Evolutionary conservation across 2,329 filamentous ascomycete genomes (phyloP), one percentile per base, ranked within the genome.

Genomic region (Pyrenophora teres): DNA sequence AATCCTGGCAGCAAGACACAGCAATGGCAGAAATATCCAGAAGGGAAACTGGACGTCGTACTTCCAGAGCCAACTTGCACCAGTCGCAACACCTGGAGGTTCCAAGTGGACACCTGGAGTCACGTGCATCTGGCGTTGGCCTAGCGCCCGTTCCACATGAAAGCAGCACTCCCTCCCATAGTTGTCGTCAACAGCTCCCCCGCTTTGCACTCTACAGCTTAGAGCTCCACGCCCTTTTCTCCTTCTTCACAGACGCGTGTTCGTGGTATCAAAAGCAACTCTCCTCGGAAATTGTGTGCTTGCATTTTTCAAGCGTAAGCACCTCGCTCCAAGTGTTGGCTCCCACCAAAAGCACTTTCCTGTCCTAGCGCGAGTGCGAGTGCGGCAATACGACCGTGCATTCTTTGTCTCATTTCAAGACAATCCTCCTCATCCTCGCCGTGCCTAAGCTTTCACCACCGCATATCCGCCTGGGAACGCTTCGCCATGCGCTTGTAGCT

Each of bases 41-140:
- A 23, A 18, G 19, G 19, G 27, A 41, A 32, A 37, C 19, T 42
- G 39, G 46, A 40, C 27, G 47, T 40, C 42, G 48, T 54, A 49
- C 42, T 47, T 51, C 44, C 31, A 46, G 32, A 49, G 36, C 41
- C 52, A 44, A 15, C 13, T 40, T 40, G 36, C 50, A 43, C 57
- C 52, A 51, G 60, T 60, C 55, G 61, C 57, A 61, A 59, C 60
- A 62, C 52, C 50, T 60, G 56, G 57, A 57, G 57, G 59, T 60
- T 59, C 60, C 38, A 55, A 55, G 60, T 65, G 62, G 62, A 65
- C 57, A 54, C 58, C 30, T 57, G 41, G 43, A 37, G 50, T 62
- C 62, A 64, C 62, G 60, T 64, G 62, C 42, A 47, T 25, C 21
- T 27, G 19, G 43, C 37, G 40, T 46, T 46, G 58, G 55, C 57